Conservation (phyloP, 306 rosid species). For the Citrullus colocynthis region DNA sequence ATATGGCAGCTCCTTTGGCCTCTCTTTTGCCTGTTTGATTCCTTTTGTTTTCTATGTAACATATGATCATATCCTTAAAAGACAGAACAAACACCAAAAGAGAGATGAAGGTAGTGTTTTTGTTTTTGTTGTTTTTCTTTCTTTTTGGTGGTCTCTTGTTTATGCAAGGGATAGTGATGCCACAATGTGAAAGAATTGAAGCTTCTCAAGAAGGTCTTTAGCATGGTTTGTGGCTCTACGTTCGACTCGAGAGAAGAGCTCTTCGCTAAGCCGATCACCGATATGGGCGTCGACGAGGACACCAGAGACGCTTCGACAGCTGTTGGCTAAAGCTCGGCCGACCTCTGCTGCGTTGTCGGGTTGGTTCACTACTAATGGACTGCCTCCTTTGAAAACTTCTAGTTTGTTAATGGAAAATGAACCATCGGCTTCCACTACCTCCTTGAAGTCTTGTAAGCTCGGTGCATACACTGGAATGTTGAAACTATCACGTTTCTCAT, state of each 20-base stretch:
- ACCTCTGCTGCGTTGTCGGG: conserved; percentile 62
- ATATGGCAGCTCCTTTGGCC: background rate
- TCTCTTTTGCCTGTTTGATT: conserved; percentile 5
- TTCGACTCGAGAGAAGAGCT: conserved; percentile 55
- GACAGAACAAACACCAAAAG: conserved; percentile 3
- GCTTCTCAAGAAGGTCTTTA: conserved; percentile 56
- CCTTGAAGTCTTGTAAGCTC: conserved; percentile 76
- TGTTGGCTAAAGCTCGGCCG: conserved; percentile 61
- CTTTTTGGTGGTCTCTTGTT: background rate
- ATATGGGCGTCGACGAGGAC: conserved; percentile 92
- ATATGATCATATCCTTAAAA: background rate
- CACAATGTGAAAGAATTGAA: conserved; percentile 85
- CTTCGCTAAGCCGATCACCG: conserved; percentile 61
- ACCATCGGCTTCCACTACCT: conserved; percentile 71
- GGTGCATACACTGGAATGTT: conserved; percentile 89
- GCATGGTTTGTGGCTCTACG: conserved; percentile 47
- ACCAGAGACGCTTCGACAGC: conserved; percentile 66
- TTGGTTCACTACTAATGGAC: conserved; percentile 68
- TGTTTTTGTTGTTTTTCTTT: background rate
- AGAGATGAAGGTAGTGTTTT: background rate
- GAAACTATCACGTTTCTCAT: conserved; percentile 63
- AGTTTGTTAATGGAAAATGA: conserved; percentile 80
- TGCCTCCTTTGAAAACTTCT: conserved; percentile 90
- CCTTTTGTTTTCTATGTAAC: background rate
- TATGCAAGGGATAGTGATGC: conserved; percentile 67